These are phyloP conservation scores for Laguncularia racemosa DNA, from an alignment of 345 rosid genomes.

Conservation along the genomic window DNA sequence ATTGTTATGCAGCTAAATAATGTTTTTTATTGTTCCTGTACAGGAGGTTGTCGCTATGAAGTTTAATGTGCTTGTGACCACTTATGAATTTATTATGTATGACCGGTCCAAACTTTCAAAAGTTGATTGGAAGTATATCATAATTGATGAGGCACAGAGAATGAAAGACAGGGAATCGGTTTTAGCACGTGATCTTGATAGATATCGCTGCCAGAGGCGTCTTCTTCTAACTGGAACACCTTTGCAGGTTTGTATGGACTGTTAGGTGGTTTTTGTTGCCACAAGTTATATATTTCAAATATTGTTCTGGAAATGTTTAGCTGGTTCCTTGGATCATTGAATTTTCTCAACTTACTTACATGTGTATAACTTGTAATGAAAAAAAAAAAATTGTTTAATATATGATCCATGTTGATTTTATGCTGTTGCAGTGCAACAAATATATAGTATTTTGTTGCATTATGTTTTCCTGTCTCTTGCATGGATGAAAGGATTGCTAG, in stretches of 20 bases:
- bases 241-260: constrained; percentile 67
- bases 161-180: constrained; percentile 99
- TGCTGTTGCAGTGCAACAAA: no score
- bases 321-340: neutral
- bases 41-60: constrained; percentile 97
- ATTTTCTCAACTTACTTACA: neutral
- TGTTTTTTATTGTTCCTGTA: constrained; percentile 12
- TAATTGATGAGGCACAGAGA: constrained; percentile 99
- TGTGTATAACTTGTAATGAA: no score
- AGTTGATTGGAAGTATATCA: constrained; percentile 95
- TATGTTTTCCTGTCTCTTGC: no score
- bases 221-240: constrained; percentile 99
- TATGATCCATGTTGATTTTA: no score
- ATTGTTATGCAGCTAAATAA: neutral
- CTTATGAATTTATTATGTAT: constrained; percentile 98
- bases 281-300: neutral
- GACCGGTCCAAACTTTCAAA: constrained; percentile 96
- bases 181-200: constrained; percentile 99
- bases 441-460: no score
- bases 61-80: constrained; percentile 95
- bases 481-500: no score
- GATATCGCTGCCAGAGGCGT: constrained; percentile 98
- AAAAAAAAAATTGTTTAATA: no score
- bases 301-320: neutral
- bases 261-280: neutral